A percentile compares a stretch with the other conserved stretches of the same genome.
phyloP scores from a whole-genome alignment of 306 rosid species.

The Pueraria montana region DNA sequence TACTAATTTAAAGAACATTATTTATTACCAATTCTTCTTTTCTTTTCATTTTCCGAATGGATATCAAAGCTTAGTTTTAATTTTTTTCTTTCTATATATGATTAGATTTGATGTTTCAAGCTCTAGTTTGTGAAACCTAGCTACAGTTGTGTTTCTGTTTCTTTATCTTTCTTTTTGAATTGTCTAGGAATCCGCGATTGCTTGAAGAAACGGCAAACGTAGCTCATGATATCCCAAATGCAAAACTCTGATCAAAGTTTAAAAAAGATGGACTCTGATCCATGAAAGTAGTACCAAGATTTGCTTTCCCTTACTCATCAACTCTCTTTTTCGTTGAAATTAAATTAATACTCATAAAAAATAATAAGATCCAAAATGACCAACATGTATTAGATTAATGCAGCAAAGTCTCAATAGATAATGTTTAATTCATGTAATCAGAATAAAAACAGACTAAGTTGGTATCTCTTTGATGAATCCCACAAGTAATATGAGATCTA shows the following conservation, averaged over 20 bases:
- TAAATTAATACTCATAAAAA: not conserved
- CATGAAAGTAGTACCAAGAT: constrained; percentile 21
- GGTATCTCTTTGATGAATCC: not conserved
- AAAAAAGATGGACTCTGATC: constrained; percentile 39
- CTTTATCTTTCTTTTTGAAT: constrained; percentile 7
- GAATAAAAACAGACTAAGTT: not conserved
- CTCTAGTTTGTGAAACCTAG: not conserved
- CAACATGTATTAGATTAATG: not conserved
- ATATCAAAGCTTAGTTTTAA: not conserved
- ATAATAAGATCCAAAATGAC: constrained; percentile 1
- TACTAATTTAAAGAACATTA: not conserved
- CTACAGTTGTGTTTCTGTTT: constrained; percentile 3
- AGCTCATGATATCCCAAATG: constrained; percentile 21
- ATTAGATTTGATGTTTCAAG: constrained; percentile 4
- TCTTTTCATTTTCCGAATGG: not conserved
- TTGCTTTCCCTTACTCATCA: constrained; percentile 39
- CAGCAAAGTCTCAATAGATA: not conserved
- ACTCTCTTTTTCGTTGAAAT: constrained; percentile 7
- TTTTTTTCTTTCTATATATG: too few relatives aligned
- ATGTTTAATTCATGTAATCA: not conserved
- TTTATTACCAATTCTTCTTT: not conserved
- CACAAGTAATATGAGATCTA: constrained; percentile 12
- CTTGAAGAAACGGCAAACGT: constrained; percentile 53
- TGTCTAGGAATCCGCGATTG: constrained; percentile 56
- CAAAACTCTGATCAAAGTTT: constrained; percentile 38